Base-by-base conservation (phyloP, 1,139 yeast species). In the Hanseniaspora sp. region DNA sequence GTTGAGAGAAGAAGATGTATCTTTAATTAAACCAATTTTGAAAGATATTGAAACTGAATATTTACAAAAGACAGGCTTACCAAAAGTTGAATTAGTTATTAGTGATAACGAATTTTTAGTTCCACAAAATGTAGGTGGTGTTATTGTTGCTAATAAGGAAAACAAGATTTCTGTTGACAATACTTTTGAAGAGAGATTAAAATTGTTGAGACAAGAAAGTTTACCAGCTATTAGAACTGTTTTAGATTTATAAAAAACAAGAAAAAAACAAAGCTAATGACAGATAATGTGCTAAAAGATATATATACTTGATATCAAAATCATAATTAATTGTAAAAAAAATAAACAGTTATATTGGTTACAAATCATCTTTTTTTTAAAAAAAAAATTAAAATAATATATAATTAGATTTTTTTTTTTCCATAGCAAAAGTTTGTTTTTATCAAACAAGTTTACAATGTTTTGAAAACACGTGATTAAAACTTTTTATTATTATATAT, bases 161-260 rank as follows among this genome's bases (percentile, higher is more conserved):
- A 95, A 95, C 56, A 87, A 85, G 72, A 90, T 94, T 62, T 90
- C 83, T 63, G 87, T 92, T 57, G 76, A 86, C 71, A 92, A 92
- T 74, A 90, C 98, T 42, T 78, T 94, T 65, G 96, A 87, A 65
- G 96, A 90, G 74, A 86, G 99, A 72, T 79, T 92, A 67, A 78
- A 81, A 64, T 74, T 94, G 59, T 76, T 92, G 65, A 78, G 86
- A 48, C 85, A 85, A 68, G 86, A 82, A 64, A 86, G 96, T 8
- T 78, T 94, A 62, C 99, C 99, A 53, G 95, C 90, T 55, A 83
- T 94, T 61, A 83, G 97, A 73, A 74, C 84, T 60, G 39, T 41
- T 11, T 33, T 51, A 30, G 54, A 45, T 17, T 51, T 51, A 44
- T 51, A 38, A 31, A 4, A 28, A 17, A 37, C 8, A 37, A 12